Evolutionary conservation across 495 filamentous ascomycete genomes (phyloP).

Genomic region (Filosporella fistucella): DNA sequence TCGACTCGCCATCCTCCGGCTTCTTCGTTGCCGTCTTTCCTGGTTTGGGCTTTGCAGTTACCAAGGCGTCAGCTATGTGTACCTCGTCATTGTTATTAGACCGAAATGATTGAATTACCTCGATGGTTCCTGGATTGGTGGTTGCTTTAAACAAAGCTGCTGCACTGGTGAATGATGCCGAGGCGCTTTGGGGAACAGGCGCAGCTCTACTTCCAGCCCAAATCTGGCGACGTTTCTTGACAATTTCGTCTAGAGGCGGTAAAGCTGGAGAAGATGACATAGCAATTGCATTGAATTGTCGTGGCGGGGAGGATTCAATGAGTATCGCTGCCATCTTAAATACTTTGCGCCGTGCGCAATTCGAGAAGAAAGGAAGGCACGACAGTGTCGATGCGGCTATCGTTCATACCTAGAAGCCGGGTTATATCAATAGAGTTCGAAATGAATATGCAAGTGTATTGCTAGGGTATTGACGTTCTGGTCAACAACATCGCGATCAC

Average conservation of each 20-base stretch:
- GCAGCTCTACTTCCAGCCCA: slow-evolving; percentile 29
- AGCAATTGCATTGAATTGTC: slow-evolving; percentile 22
- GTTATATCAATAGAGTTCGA: too few relatives aligned
- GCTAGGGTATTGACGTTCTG: too few relatives aligned
- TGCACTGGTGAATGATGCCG: slow-evolving; percentile 36
- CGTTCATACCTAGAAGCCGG: too few relatives aligned
- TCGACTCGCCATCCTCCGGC: neutral
- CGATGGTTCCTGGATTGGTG: neutral
- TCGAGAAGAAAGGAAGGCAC: slow-evolving; percentile 15
- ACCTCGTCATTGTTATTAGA: neutral
- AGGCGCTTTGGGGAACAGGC: slow-evolving; percentile 28
- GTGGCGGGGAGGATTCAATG: slow-evolving; percentile 30
- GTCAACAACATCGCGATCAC: too few relatives aligned
- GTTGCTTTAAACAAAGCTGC: slow-evolving; percentile 24
- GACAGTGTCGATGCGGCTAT: slow-evolving; percentile 22
- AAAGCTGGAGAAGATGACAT: slow-evolving; percentile 39
- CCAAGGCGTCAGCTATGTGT: neutral
- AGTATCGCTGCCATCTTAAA: slow-evolving; percentile 33
- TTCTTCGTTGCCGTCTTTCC: slow-evolving; percentile 26
- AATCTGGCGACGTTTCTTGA: slow-evolving; percentile 28
- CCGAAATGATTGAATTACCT: neutral
- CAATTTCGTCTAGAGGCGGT: slow-evolving; percentile 35
- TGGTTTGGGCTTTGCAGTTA: neutral
- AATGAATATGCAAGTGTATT: too few relatives aligned
- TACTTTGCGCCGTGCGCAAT: slow-evolving; percentile 38